Conservation (phyloP, 1,284 basidiomycete genomes). For the Schizopora paradoxa region DNA sequence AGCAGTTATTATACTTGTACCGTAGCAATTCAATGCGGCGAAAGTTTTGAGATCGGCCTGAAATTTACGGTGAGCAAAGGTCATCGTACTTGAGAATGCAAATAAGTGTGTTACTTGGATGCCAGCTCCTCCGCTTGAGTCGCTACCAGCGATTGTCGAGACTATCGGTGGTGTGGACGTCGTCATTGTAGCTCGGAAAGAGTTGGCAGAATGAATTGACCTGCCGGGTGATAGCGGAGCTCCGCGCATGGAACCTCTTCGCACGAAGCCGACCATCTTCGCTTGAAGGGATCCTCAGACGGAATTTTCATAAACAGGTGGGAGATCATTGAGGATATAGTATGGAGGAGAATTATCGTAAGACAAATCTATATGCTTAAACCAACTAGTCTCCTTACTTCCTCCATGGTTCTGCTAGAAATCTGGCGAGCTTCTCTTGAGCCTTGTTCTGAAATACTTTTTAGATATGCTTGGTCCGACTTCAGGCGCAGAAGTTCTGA, state of each 20-base stretch:
- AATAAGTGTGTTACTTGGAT: constrained; percentile 58
- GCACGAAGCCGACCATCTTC: background rate
- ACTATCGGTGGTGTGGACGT: constrained; percentile 31
- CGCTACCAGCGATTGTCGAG: constrained; percentile 81
- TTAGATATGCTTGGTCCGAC: constrained; percentile 58
- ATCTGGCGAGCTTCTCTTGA: constrained; percentile 55
- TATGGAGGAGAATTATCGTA: no score
- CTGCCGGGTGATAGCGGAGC: background rate
- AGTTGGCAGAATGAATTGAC: background rate
- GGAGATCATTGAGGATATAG: no score
- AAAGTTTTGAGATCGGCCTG: constrained; percentile 87
- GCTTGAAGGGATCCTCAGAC: no score
- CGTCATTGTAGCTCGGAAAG: constrained; percentile 3
- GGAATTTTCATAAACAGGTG: no score
- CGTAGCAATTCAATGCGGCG: constrained; percentile 77
- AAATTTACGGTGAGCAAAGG: constrained; percentile 1
- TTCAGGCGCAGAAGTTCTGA: constrained; percentile 63
- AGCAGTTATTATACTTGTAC: constrained; percentile 83
- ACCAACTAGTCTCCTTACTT: constrained; percentile 67
- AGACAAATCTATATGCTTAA: constrained; percentile 42
- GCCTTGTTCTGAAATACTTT: constrained; percentile 60
- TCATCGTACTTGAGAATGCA: background rate
- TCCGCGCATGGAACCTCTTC: background rate
- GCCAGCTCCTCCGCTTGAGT: constrained; percentile 86
- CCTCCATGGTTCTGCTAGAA: constrained; percentile 59